These are phyloP conservation scores for Pythium aristosporum DNA, from an alignment of 352 stramenopile species.

Conservation along the genomic window DNA sequence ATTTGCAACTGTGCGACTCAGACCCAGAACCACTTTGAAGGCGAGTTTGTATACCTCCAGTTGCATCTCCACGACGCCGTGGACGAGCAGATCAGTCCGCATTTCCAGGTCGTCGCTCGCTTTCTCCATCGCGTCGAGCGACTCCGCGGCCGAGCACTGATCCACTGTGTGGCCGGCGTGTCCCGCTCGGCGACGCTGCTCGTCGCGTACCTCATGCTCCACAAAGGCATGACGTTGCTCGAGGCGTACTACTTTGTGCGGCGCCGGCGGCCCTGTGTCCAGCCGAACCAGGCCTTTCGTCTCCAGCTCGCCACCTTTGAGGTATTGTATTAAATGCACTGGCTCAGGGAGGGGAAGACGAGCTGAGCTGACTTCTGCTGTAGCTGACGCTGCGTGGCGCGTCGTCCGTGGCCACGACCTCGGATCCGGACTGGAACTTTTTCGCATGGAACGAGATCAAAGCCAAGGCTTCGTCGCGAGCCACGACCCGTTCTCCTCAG, in stretches of 20 bases:
- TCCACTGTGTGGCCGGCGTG: slow-evolving; percentile 60
- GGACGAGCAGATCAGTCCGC: slow-evolving; percentile 51
- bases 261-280: slow-evolving; percentile 40
- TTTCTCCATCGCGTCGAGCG: slow-evolving; percentile 56
- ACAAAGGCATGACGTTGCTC: slow-evolving; percentile 57
- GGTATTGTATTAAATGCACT: slow-evolving; percentile 18
- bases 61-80: slow-evolving; percentile 48
- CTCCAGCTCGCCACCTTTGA: slow-evolving; percentile 71
- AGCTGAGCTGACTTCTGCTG: too few species aligned
- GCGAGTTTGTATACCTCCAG: slow-evolving; percentile 68
- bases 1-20: slow-evolving; percentile 63
- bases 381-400: slow-evolving; percentile 49
- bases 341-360: too few species aligned
- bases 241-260: slow-evolving; percentile 60
- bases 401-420: slow-evolving; percentile 52
- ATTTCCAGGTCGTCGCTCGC: slow-evolving; percentile 51
- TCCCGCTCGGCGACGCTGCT: slow-evolving; percentile 57
- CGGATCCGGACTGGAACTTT: slow-evolving; percentile 72
- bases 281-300: slow-evolving; percentile 62
- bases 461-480: slow-evolving; percentile 2
- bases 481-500: neutral
- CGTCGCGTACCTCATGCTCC: slow-evolving; percentile 68
- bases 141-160: slow-evolving; percentile 45
- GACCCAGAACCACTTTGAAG: slow-evolving; percentile 56
- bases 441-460: slow-evolving; percentile 74